These are phyloP conservation scores for Fusarium praegraminearum DNA, from an alignment of 2,329 filamentous ascomycete genomes.

Conservation along the genomic window DNA sequence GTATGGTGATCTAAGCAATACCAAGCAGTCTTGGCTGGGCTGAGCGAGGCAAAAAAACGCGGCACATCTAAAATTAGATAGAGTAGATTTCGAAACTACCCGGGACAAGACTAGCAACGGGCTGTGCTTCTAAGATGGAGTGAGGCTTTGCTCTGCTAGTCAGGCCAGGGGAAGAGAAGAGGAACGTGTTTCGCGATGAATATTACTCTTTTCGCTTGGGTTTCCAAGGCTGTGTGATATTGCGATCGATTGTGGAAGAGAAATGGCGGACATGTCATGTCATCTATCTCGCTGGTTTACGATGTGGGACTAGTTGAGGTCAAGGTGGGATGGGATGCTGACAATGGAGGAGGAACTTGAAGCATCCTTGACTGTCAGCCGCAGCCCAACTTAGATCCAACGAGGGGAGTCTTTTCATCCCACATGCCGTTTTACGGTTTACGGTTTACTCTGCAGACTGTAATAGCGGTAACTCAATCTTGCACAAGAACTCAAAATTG, in stretches of 20 bases:
- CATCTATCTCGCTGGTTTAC: not conserved
- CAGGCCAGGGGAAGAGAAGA: conserved; percentile 2
- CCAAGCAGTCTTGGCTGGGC: conserved; percentile 18
- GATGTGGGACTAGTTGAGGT: not conserved
- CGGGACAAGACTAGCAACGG: conserved; percentile 32
- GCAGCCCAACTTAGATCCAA: conserved; percentile 8
- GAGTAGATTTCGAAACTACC: conserved; percentile 16
- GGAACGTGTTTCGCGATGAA: conserved; percentile 13
- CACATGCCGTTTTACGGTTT: conserved; percentile 1
- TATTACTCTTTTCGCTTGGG: not conserved
- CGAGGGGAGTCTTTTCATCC: conserved; percentile 16
- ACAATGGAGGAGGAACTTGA: conserved; percentile 4
- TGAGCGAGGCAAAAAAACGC: conserved; percentile 42
- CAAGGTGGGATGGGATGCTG: conserved; percentile 11
- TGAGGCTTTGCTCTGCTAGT: conserved; percentile 28
- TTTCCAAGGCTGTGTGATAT: conserved; percentile 12
- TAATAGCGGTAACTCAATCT: conserved; percentile 25
- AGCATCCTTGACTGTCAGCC: conserved; percentile 22
- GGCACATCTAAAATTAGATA: conserved; percentile 46
- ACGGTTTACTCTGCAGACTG: not conserved
- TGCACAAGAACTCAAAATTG: conserved; percentile 10
- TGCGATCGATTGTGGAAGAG: not conserved
- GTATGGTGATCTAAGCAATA: not conserved
- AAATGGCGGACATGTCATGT: not conserved
- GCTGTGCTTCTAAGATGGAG: conserved; percentile 37